A percentile compares a stretch with the other conserved stretches of the same genome.
phyloP scores from a whole-genome alignment of 345 rosid species.

The Euphorbia pulcherrima region DNA sequence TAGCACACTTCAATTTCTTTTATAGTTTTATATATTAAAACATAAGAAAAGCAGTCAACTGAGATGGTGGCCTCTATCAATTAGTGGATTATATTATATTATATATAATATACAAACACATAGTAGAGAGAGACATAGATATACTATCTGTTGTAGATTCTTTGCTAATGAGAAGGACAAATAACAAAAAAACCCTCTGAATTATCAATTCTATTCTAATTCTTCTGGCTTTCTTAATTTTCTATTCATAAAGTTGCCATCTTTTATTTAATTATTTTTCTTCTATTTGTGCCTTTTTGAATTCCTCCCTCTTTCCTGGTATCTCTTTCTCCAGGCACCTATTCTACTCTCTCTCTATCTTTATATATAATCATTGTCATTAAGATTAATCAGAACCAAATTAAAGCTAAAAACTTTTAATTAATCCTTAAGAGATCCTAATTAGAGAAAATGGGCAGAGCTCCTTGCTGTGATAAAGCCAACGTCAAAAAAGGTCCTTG shows the following conservation, averaged over 20 bases:
- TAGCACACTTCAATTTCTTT: background rate
- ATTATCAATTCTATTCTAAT: conserved; percentile 33
- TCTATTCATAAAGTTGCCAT: conserved; percentile 29
- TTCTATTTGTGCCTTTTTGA: conserved; percentile 34
- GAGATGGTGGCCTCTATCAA: background rate
- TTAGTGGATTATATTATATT: background rate
- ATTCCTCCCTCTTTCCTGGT: conserved; percentile 32
- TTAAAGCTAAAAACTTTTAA: too few species aligned
- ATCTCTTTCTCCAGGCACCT: conserved; percentile 53
- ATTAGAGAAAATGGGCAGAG: conserved; percentile 26
- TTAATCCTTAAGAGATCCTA: too few species aligned
- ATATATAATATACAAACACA: too few species aligned
- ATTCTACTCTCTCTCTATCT: conserved; percentile 31
- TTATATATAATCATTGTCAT: conserved; percentile 16
- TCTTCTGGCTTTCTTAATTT: conserved; percentile 39
- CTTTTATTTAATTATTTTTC: conserved; percentile 16
- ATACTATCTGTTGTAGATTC: conserved; percentile 23
- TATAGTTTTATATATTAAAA: too few species aligned
- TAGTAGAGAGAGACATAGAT: background rate
- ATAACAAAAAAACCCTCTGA: conserved; percentile 46
- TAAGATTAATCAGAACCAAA: too few species aligned
- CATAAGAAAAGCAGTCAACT: background rate
- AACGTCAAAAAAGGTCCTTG: conserved; percentile 32
- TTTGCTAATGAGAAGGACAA: conserved; percentile 21
- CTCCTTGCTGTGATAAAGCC: conserved; percentile 33